Base-by-base conservation (phyloP, 306 rosid species). In the Malus orientalis region DNA sequence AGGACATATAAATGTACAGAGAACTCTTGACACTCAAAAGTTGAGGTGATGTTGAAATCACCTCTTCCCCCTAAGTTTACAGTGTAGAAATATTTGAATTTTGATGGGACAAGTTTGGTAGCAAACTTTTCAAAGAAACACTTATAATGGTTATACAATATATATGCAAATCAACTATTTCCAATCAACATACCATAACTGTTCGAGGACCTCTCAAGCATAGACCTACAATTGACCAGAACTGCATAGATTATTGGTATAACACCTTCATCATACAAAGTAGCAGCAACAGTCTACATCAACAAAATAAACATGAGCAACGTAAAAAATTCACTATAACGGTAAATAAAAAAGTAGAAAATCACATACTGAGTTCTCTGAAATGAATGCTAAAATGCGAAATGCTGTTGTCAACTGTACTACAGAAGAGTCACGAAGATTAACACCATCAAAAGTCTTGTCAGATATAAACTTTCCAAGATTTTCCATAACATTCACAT, bases 151-250 rank as follows among this genome's bases (percentile, higher is more conserved):
- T 33, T 22, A 57, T 72, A n/a, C 9, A 32, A 6, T 29, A 30
- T 53, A 38, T 19, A 22, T 33, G 16, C 49, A 45, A 69, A 44
- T 32, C 58, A 69, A 25, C 73, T 45, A 69, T 22, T 42, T 69
- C 73, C 22, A 14, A 74, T 80, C 18, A 66, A 84, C 86, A 78
- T 73, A 95, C 99, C 99, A 75, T 91, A 89, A 80, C 76, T 95
- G 87, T 95, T 92, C 40, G 97, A 88, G 78, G 96, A 90, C 87
- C 97, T 89, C 85, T 95, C 99, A 78, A 95, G 92, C 97, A 95
- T 90, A 78, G 81, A 88, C 86, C 97, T 87, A 81, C 93, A 92
- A 88, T 86, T 93, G 79, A 95, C 96, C 82, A 95, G 75, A 86
- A 95, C 87, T 62, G 97, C 88, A 76, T 88, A 92, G 70, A 92